Evolutionary conservation across 1,139 yeast species (phyloP).

Genomic region (Nakaseomyces kungkrabaensis): DNA sequence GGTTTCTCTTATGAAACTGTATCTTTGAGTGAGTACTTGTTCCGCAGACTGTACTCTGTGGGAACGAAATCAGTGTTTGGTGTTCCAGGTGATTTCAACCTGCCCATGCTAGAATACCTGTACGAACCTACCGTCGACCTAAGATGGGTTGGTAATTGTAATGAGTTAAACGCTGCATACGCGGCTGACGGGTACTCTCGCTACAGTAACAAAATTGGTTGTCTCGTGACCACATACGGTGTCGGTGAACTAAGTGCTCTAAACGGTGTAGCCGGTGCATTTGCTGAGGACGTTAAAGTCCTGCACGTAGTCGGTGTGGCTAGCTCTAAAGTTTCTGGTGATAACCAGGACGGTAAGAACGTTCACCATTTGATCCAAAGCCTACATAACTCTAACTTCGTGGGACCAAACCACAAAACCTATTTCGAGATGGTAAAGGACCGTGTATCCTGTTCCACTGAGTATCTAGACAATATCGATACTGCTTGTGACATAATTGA

Average conservation of each 20-base stretch:
- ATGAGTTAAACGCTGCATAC: slow-evolving; percentile 49
- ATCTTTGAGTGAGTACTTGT: slow-evolving; percentile 31
- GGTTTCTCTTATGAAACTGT: slow-evolving; percentile 6
- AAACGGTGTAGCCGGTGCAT: slow-evolving; percentile 59
- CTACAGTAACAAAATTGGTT: slow-evolving; percentile 47
- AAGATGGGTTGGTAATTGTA: slow-evolving; percentile 44
- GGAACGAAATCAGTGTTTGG: slow-evolving; percentile 32
- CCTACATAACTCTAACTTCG: slow-evolving; percentile 40
- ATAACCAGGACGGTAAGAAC: slow-evolving; percentile 38
- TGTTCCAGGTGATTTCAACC: slow-evolving; percentile 53
- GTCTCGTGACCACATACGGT: slow-evolving; percentile 56
- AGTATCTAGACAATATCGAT: slow-evolving; percentile 41
- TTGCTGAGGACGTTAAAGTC: slow-evolving; percentile 54
- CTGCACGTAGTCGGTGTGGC: slow-evolving; percentile 62
- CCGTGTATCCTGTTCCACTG: slow-evolving; percentile 49
- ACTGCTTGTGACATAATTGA: slow-evolving; percentile 52
- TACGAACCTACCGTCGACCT: slow-evolving; percentile 25
- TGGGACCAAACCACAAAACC: slow-evolving; percentile 47
- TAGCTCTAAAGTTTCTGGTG: slow-evolving; percentile 34
- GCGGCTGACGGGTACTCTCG: slow-evolving; percentile 63
- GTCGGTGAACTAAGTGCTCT: slow-evolving; percentile 66
- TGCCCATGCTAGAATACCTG: slow-evolving; percentile 45
- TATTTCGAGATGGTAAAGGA: slow-evolving; percentile 54
- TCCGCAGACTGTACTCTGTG: slow-evolving; percentile 20
- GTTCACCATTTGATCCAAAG: slow-evolving; percentile 68